Evolutionary conservation across 257 asterid species (phyloP).

Genomic region (Fraxinus cuspidata): DNA sequence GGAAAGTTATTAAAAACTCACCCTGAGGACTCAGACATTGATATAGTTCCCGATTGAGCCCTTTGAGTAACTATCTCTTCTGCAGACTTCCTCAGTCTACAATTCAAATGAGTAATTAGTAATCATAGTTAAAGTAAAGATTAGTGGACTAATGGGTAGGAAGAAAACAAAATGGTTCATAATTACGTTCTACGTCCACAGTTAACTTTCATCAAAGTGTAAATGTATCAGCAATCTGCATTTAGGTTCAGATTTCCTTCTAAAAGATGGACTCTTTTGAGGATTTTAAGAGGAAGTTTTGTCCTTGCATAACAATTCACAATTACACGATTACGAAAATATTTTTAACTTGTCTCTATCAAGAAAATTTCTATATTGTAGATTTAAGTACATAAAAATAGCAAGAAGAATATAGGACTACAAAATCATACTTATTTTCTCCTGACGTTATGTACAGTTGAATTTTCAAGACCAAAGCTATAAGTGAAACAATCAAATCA

Average conservation of each 20-base stretch:
- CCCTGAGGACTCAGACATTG: conserved; percentile 45
- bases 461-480: background rate
- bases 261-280: background rate
- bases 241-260: background rate
- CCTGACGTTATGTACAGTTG: background rate
- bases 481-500: background rate
- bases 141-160: conserved; percentile 14
- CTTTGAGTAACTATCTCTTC: conserved; percentile 43
- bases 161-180: conserved; percentile 7
- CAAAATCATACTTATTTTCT: background rate
- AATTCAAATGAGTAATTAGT: conserved; percentile 21
- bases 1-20: conserved; percentile 30
- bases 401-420: background rate
- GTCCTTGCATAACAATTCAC: background rate
- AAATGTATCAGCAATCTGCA: conserved; percentile 2
- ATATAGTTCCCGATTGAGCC: conserved; percentile 46
- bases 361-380: background rate
- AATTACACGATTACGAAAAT: background rate
- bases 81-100: conserved; percentile 50
- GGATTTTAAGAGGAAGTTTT: background rate
- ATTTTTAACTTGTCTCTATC: background rate
- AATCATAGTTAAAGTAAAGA: background rate
- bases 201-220: conserved; percentile 1
- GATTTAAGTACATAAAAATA: background rate
- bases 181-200: background rate